Evolutionary conservation across 495 filamentous ascomycete species (phyloP), one percentile per base, ranked within the genome.

Genomic region (Neohortaea acidophila): DNA sequence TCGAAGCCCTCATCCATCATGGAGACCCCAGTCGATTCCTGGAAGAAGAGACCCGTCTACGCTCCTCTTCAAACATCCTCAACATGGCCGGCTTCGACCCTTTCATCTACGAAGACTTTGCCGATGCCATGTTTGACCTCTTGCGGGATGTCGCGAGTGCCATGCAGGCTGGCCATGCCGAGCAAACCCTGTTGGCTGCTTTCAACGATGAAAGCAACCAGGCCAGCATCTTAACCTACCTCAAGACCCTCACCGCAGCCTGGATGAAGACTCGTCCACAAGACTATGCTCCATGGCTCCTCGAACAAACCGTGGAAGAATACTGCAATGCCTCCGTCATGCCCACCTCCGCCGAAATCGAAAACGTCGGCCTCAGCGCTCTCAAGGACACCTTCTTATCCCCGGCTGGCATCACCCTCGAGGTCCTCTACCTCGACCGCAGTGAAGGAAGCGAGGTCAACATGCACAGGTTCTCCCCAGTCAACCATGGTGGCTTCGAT

Each of bases 351-450:
- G 69, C 73, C 20, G 89, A 97, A 61, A 89, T 97, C 41, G 89
- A 97, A 26, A 77, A 94, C 56, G 59, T 92, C 13, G 82, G 83
- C 10, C 66, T 96, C 15, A 73, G 71, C 42, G 70, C 79, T 21
- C 62, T 94, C 37, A 68, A 81, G 43, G 79, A 89, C 45, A 71
- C 84, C 11, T 66, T 96, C 2, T 72, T 94, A 35, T 79, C 79
- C 51, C 76, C 81, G 21, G 77, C 77, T 27, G 77, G 75, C 11
- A 72, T 94, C 44, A 72, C 76, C 8, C 71, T 94, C 8, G 82
- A 94, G 51, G 75, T 96, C 29, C 71, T 87, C 7, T 94, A 94
- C 51, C 70, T 97, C 15, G 89, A 97, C 58, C 73, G 89, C 39
- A 93, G 82, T 48, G 65, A 74, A 43, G 86, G 86, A 12, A 66